Base-by-base conservation (phyloP, 495 filamentous ascomycete species). In the Daldinia childiae region DNA sequence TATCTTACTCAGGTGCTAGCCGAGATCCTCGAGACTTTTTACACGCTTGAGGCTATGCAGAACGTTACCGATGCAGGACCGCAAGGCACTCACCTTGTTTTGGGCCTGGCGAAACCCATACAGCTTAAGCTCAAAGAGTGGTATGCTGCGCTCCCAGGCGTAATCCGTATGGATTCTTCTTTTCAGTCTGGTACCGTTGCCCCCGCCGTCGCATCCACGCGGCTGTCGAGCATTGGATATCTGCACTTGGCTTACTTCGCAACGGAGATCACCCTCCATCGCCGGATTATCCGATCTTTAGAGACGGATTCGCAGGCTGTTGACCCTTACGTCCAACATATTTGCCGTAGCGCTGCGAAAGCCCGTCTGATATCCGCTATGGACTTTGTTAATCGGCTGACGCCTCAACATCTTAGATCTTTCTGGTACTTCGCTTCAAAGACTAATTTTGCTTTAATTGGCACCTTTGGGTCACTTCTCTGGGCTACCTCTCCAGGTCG, bases 321-420 rank as follows among this genome's bases (percentile, higher is more conserved):
- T 15, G 89, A 93, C 73, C 87, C 90, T 0, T 91, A 93, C 77
- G 88, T 97, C 52, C 87, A 94, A 17, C 93, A 97, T 82, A 97
- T 98, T 75, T 98, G 94, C 81, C 95, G 95, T 58, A 94, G 91
- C 26, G 95, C 95, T 21, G 92, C 92, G 63, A 92, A 93, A 74
- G 92, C 92, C 1, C 87, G 91, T 17, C 82, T 93, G 19, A 91
- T 89, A 62, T 92, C 90, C 7, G 90, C 90, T 57, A 92, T 94
- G 88, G 90, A 91, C 66, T 92, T 93, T 76, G 89, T 93, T 41
- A 91, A 92, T 77, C 84, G 89, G 14, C 84, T 94, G 52, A 90
- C 88, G 32, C 88, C 90, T 4, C 85, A 89, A 29, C 91, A 94
- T 66, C 83, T 92, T 29, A 87, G 89, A 52, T 83, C 89, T 0